Evolutionary conservation across 1,284 basidiomycete genomes (phyloP).

Genomic region (Rhodotorula sp.): DNA sequence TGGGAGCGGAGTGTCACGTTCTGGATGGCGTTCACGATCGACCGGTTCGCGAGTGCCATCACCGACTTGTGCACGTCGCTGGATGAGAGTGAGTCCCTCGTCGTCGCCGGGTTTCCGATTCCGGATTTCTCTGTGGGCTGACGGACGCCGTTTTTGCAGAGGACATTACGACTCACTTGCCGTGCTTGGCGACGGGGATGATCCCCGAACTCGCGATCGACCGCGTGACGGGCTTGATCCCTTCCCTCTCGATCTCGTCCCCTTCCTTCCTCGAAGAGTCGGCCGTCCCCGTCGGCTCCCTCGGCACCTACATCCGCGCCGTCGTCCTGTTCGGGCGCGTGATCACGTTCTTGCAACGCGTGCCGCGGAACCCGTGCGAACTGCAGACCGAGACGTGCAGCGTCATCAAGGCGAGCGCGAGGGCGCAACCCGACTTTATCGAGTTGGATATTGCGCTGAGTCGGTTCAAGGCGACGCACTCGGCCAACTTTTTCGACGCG

Average conservation of each 20-base stretch:
- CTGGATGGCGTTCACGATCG: slow-evolving; percentile 40
- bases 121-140: background rate
- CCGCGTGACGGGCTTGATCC: slow-evolving; percentile 13
- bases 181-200: slow-evolving; percentile 15
- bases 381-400: slow-evolving; percentile 14
- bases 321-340: slow-evolving; percentile 37
- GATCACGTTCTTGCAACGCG: slow-evolving; percentile 34
- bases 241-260: slow-evolving; percentile 19
- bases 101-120: background rate
- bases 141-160: slow-evolving; percentile 1
- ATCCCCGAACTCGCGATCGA: slow-evolving; percentile 24
- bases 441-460: slow-evolving; percentile 34
- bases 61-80: slow-evolving; percentile 32
- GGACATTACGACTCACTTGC: slow-evolving; percentile 38
- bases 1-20: slow-evolving; percentile 34
- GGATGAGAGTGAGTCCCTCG: slow-evolving; percentile 24
- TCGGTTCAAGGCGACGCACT: slow-evolving; percentile 32
- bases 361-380: slow-evolving; percentile 21
- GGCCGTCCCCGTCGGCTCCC: slow-evolving; percentile 26
- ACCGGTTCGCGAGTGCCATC: slow-evolving; percentile 37
- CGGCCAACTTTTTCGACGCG: slow-evolving; percentile 22
- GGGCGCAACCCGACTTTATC: slow-evolving; percentile 21
- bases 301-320: slow-evolving; percentile 38
- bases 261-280: slow-evolving; percentile 25
- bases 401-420: slow-evolving; percentile 12